phyloP scores from a whole-genome alignment of 75 land plant species.

The Selaginella moellendorffii region DNA sequence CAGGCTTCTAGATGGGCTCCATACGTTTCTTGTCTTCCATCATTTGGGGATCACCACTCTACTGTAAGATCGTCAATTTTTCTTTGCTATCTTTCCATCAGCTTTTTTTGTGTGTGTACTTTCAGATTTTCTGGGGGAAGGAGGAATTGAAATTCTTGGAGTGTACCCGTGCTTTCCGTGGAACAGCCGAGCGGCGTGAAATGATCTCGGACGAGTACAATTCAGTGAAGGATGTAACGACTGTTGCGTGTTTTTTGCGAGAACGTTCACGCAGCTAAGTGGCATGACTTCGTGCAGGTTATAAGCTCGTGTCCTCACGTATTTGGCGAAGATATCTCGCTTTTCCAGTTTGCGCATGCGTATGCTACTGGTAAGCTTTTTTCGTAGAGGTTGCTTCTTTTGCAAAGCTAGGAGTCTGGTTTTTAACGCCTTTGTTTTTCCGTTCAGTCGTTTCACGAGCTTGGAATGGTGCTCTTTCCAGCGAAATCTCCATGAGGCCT shows the following conservation, averaged over 20 bases:
- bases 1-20: constrained; percentile 83
- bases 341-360: constrained; percentile 56
- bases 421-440: background rate
- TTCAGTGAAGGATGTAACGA: background rate
- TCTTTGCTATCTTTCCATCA: background rate
- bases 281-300: constrained; percentile 30
- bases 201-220: background rate
- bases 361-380: constrained; percentile 44
- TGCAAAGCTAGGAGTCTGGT: background rate
- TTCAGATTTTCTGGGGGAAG: background rate
- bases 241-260: background rate
- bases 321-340: constrained; percentile 29
- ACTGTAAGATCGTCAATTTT: constrained; percentile 29
- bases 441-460: background rate
- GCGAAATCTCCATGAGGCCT: constrained; percentile 16
- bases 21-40: constrained; percentile 55
- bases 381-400: background rate
- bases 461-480: background rate
- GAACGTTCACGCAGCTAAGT: too few species aligned
- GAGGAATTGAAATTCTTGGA: background rate
- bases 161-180: background rate
- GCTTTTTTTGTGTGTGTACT: too few species aligned
- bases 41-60: constrained; percentile 40
- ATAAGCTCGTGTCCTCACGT: constrained; percentile 33
- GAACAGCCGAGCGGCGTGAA: background rate